phyloP scores from a whole-genome alignment of 1,284 basidiomycete genomes.

The Lentinus polychrous region DNA sequence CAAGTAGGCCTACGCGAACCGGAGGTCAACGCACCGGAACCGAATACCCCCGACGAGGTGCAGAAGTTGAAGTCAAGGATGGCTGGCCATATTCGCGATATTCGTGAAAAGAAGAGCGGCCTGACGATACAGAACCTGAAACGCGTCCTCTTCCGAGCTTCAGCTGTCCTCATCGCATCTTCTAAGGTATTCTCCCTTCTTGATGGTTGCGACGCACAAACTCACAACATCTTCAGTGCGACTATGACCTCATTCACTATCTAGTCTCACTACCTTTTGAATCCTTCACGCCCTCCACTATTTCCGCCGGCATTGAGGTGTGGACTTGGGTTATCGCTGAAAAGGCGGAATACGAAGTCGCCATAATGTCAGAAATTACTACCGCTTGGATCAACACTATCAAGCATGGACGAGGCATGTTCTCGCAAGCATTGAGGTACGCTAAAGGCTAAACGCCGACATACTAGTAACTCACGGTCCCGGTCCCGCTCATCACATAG shows the following conservation, averaged over 20 bases:
- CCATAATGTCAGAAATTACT: constrained; percentile 81
- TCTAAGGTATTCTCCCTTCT: constrained; percentile 41
- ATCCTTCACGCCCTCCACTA: constrained; percentile 81
- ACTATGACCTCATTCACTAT: constrained; percentile 83
- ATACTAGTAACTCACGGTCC: background rate
- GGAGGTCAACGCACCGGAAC: constrained; percentile 7
- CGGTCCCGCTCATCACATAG: constrained; percentile 32
- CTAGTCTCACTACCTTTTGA: constrained; percentile 87
- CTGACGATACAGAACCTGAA: constrained; percentile 79
- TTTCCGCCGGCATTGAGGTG: constrained; percentile 85
- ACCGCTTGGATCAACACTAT: constrained; percentile 86
- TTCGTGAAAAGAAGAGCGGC: constrained; percentile 64
- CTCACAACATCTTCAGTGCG: constrained; percentile 46
- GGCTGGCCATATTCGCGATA: constrained; percentile 56
- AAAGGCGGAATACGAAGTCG: constrained; percentile 69
- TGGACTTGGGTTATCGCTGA: constrained; percentile 98
- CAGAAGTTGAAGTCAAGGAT: constrained; percentile 60
- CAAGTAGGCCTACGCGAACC: background rate
- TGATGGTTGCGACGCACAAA: constrained; percentile 2
- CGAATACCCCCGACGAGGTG: constrained; percentile 18
- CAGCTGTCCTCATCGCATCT: constrained; percentile 70
- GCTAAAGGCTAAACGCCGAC: constrained; percentile 17
- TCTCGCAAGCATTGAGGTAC: constrained; percentile 76
- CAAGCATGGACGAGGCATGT: constrained; percentile 72
- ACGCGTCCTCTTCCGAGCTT: constrained; percentile 83